Percentiles rank a stretch among this genome's conserved stretches.
Conservation (phyloP, 768 basidiomycete genomes). For the Pholiota microspora region DNA sequence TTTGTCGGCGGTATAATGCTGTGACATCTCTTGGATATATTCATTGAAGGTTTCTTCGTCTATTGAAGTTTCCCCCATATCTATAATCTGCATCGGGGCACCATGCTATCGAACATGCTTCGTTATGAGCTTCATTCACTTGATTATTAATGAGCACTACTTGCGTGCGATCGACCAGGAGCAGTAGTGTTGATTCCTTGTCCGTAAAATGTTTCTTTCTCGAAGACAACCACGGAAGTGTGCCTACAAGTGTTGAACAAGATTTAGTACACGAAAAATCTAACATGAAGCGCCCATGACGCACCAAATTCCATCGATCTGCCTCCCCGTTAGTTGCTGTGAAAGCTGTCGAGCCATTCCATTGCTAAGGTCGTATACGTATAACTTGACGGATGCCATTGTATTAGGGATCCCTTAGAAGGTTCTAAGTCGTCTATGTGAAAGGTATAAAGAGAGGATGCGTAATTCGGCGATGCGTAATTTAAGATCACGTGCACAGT, state of each 20-base stretch:
- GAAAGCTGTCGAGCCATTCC: slow-evolving; percentile 83
- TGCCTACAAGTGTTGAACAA: slow-evolving; percentile 50
- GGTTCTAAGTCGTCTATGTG: background rate
- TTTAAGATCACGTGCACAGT: background rate
- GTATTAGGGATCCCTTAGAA: background rate
- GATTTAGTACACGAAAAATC: background rate
- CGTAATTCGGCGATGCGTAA: background rate
- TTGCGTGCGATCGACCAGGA: slow-evolving; percentile 83
- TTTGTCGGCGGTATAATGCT: slow-evolving; percentile 88
- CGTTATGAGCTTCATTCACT: background rate
- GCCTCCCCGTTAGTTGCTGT: slow-evolving; percentile 76
- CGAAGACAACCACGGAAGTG: slow-evolving; percentile 86
- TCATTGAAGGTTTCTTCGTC: slow-evolving; percentile 87
- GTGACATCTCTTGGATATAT: slow-evolving; percentile 71
- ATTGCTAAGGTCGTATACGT: slow-evolving; percentile 89
- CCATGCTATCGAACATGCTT: slow-evolving; percentile 55
- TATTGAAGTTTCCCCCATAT: slow-evolving; percentile 77
- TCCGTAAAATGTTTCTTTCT: slow-evolving; percentile 87
- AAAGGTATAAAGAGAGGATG: too few relatives aligned
- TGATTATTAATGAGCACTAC: slow-evolving; percentile 20
- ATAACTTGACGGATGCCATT: slow-evolving; percentile 58
- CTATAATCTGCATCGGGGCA: slow-evolving; percentile 61
- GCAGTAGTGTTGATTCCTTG: slow-evolving; percentile 71
- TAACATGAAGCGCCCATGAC: slow-evolving; percentile 17
- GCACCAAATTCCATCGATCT: slow-evolving; percentile 93